Evolutionary conservation across 768 basidiomycete genomes (phyloP), one percentile per base, ranked within the genome.

Genomic region (Naganishia friedmannii): DNA sequence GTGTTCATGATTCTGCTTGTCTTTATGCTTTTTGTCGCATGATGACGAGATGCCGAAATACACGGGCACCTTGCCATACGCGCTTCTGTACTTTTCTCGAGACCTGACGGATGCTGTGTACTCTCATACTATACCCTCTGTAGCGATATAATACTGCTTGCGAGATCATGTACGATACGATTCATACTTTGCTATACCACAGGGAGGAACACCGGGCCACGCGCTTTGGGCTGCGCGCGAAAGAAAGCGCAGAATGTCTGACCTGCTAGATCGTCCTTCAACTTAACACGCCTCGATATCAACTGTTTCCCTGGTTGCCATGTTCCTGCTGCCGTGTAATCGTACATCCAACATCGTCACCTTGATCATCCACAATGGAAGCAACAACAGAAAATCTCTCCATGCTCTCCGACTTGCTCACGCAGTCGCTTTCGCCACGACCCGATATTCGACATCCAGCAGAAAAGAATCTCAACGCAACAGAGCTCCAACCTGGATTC

Each of bases 401-500:
- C n/a, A 46, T 73, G 32, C 74, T 80, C 28, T 77, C 79, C 3
- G 55, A 51, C 37, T 74, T 79, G 37, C 78, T 82, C 83, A 91
- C 68, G 82, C 90, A 70, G 77, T 86, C 70, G 84, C 93, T 74
- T 86, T 95, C 73, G 83, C 88, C 67, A 86, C 88, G 8, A 90
- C 91, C 55, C 83, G 91, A 68, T 82, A 88, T 73, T 88, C 91
- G 23, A 75, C 84, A 17, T 87, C 87, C 88, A 65, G 93, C 95
- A 0, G 95, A 98, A 76, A 87, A 88, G 37, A 87, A 83, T 70
- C 88, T 99, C 7, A 82, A 84, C 70, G 80, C 85, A 29, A 84
- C 89, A 73, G 90, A 90, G 73, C 70, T 81, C 6, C 90, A 93
- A 75, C 85, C 85, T 1, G 90, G 89, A 12, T 99, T 97, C 81